phyloP scores from a whole-genome alignment of 176 grass and related monocot genomes.

The Panicum miliaceum region DNA sequence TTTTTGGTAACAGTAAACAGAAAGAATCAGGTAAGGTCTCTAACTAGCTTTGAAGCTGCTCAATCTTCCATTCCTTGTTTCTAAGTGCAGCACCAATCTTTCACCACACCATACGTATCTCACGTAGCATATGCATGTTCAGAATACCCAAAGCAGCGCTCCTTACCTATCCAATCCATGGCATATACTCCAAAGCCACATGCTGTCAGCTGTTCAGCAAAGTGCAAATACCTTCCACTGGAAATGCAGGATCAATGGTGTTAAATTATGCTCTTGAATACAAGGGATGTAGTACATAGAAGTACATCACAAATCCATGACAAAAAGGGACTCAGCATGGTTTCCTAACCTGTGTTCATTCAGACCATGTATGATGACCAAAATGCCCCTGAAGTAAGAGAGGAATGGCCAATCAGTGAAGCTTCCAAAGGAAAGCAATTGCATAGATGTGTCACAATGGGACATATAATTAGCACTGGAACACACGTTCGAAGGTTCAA shows the following conservation, averaged over 20 bases:
- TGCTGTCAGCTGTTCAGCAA: conserved; percentile 79
- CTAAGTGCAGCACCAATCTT: neutral
- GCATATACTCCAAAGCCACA: conserved; percentile 95
- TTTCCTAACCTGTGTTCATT: conserved; percentile 87
- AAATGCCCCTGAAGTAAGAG: conserved; percentile 66
- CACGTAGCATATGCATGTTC: conserved; percentile 17
- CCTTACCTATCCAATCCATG: conserved; percentile 96
- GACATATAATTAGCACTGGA: neutral
- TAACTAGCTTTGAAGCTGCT: neutral
- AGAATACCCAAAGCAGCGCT: conserved; percentile 6
- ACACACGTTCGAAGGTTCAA: no score
- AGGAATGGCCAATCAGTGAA: conserved; percentile 37
- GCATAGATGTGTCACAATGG: neutral
- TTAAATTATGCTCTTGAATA: neutral
- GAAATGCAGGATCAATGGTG: conserved; percentile 33
- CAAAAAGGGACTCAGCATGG: neutral
- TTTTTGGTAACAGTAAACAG: neutral
- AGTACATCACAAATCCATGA: neutral
- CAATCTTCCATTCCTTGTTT: neutral
- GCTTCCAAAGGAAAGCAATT: conserved; percentile 2
- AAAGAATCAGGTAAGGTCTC: conserved; percentile 8
- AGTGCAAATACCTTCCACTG: conserved; percentile 96
- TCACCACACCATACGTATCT: neutral
- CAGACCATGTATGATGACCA: conserved; percentile 91
- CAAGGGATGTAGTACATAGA: neutral